Evolutionary conservation across 1,139 yeast species (phyloP).

Genomic region (Williopsis jadinii): DNA sequence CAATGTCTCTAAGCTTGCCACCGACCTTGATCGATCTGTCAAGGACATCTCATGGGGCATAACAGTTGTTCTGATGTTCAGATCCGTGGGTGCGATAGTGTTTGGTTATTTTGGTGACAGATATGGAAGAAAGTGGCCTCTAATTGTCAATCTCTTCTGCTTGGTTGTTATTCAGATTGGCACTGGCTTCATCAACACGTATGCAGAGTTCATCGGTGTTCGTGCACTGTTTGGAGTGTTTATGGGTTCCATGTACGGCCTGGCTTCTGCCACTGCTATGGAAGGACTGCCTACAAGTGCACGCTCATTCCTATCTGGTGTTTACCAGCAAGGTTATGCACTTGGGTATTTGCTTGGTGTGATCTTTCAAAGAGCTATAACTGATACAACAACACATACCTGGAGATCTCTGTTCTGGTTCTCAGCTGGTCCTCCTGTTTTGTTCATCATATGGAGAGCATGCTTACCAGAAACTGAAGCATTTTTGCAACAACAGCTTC

Average conservation of each 20-base stretch:
- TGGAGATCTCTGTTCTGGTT: conserved; percentile 85
- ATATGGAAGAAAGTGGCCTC: conserved; percentile 71
- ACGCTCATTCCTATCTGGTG: conserved; percentile 57
- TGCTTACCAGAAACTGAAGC: conserved; percentile 54
- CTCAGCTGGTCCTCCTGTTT: conserved; percentile 60
- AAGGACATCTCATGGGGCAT: conserved; percentile 59
- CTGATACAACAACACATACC: conserved; percentile 32
- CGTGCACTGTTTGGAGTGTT: conserved; percentile 61
- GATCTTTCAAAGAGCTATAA: conserved; percentile 55
- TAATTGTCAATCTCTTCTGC: conserved; percentile 43
- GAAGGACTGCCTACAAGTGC: conserved; percentile 51
- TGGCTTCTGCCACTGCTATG: conserved; percentile 59
- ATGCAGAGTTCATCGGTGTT: conserved; percentile 60
- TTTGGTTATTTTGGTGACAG: conserved; percentile 64
- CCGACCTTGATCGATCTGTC: conserved; percentile 9
- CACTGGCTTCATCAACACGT: conserved; percentile 63
- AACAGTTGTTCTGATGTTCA: conserved; percentile 69
- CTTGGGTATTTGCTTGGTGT: conserved; percentile 63
- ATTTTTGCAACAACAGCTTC: conserved; percentile 31
- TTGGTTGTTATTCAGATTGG: conserved; percentile 61
- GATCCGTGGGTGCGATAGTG: conserved; percentile 70
- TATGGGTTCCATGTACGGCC: conserved; percentile 69
- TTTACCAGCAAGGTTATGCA: conserved; percentile 69
- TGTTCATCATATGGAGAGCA: conserved; percentile 49
- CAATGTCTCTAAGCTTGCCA: conserved; percentile 13